phyloP scores from a whole-genome alignment of 495 filamentous ascomycete genomes.

The Annulohypoxylon maeteangense region DNA sequence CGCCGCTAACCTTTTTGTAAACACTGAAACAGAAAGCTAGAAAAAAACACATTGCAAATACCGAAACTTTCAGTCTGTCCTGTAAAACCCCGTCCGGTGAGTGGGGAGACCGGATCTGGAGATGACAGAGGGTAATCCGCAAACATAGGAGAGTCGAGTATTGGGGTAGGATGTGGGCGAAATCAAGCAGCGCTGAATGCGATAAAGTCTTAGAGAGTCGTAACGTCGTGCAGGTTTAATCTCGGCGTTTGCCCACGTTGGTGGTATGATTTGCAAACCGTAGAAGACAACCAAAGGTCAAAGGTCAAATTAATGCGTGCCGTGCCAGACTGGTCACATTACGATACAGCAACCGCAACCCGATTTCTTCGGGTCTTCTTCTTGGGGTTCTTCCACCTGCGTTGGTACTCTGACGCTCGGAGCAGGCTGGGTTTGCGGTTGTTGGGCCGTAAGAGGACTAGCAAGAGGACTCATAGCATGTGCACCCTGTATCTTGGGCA shows the following conservation, averaged over 20 bases:
- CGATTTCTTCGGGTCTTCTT: slow-evolving; percentile 49
- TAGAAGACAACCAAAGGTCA: slow-evolving; percentile 19
- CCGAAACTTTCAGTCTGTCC: slow-evolving; percentile 13
- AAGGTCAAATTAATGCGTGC: slow-evolving; percentile 16
- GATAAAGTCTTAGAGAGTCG: slow-evolving; percentile 30
- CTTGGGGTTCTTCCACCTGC: slow-evolving; percentile 48
- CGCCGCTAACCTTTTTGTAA: slow-evolving; percentile 41
- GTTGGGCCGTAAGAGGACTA: slow-evolving; percentile 49
- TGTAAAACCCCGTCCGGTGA: neutral
- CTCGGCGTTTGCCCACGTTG: slow-evolving; percentile 36
- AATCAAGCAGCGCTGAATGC: slow-evolving; percentile 39
- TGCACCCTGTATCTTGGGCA: slow-evolving; percentile 64
- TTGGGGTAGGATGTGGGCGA: slow-evolving; percentile 32
- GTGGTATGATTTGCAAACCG: slow-evolving; percentile 14
- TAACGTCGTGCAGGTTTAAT: slow-evolving; percentile 43
- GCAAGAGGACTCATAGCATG: slow-evolving; percentile 52
- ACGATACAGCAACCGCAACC: slow-evolving; percentile 66
- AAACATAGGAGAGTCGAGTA: slow-evolving; percentile 42
- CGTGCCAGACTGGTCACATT: slow-evolving; percentile 55
- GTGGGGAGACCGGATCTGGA: slow-evolving; percentile 10
- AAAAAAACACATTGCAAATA: slow-evolving; percentile 31
- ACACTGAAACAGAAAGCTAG: slow-evolving; percentile 27
- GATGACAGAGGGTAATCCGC: slow-evolving; percentile 23
- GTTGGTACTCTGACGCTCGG: slow-evolving; percentile 50
- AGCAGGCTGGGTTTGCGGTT: slow-evolving; percentile 37